phyloP scores from a whole-genome alignment of 352 stramenopile genomes.

The Globisporangium middletonii region DNA sequence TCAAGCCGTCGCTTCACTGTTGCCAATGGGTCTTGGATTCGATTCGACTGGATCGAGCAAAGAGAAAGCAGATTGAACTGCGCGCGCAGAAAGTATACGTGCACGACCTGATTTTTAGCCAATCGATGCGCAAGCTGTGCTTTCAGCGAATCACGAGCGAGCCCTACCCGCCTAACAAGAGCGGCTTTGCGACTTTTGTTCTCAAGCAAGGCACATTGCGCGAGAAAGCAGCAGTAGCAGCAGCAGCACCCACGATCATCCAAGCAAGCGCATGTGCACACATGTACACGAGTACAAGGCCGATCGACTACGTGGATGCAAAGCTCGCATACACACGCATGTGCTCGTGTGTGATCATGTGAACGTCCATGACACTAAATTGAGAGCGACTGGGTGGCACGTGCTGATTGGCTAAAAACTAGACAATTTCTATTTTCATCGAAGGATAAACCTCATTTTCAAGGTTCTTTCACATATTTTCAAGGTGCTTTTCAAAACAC shows the following conservation, averaged over 20 bases:
- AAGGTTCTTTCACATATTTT: neutral
- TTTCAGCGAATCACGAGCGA: too few species aligned
- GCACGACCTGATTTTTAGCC: constrained; percentile 1
- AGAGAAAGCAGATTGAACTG: too few species aligned
- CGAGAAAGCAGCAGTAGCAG: too few species aligned
- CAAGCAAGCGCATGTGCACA: too few species aligned
- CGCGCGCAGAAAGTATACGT: neutral
- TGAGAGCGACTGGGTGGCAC: constrained; percentile 25
- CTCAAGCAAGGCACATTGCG: neutral
- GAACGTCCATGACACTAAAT: neutral
- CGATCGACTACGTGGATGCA: too few species aligned
- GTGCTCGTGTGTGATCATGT: too few species aligned
- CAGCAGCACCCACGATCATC: too few species aligned
- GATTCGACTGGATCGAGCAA: neutral
- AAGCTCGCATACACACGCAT: too few species aligned
- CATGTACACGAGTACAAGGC: too few species aligned
- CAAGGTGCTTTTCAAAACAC: neutral
- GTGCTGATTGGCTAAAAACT: constrained; percentile 28
- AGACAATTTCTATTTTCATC: constrained; percentile 14
- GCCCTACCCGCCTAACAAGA: too few species aligned
- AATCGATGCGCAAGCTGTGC: neutral
- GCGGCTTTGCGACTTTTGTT: neutral
- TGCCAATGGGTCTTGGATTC: neutral
- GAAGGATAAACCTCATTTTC: too few species aligned
- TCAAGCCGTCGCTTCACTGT: neutral